Base-by-base conservation (phyloP, 441 rosid species). In the Hura crepitans region DNA sequence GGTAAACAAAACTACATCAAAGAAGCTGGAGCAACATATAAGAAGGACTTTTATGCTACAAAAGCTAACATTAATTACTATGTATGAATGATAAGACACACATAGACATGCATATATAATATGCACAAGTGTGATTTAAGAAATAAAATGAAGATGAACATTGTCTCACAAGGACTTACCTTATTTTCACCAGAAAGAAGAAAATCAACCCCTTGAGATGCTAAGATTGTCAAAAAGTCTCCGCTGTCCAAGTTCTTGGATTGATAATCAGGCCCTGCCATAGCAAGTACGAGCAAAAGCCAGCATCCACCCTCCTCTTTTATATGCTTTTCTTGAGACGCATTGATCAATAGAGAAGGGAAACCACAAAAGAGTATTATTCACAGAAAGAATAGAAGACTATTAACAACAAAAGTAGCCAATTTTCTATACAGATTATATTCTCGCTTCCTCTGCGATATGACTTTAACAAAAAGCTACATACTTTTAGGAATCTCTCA, bases 191-290 rank as follows among this genome's bases (percentile, higher is more conserved):
- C 77, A 17, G 96, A 87, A 61, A 82, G 69, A 73, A 89, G 89
- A 74, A 80, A 87, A 70, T 85, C 85, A 68, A 89, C 79, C 46
- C 85, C 89, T 76, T 80, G 79, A 59, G 89, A 77, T 62, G 84
- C 81, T 77, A 86, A 79, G 74, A 79, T 57, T n/a, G 81, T 63
- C 68, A 69, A 55, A 20, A 85, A 70, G 51, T 82, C 83, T 25
- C 72, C 73, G 56, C 39, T 72, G 59, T 73, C 78, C 11, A 74
- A 56, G 66, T n/a, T 53, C 49, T 57, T 65, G 30, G 68, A 47
- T 70, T 76, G 84, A 72, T 59, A 10, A 70, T 74, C 79, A 66
- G 72, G 71, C 54, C 73, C 75, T 64, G 83, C 86, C 93, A 88
- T 88, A 56, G 43, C 25, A 23, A 56, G 63, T 63, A 55, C 49